These are phyloP conservation scores for Talaromyces sp. DNA, from an alignment of 2,329 filamentous ascomycete species.

Conservation along the genomic window DNA sequence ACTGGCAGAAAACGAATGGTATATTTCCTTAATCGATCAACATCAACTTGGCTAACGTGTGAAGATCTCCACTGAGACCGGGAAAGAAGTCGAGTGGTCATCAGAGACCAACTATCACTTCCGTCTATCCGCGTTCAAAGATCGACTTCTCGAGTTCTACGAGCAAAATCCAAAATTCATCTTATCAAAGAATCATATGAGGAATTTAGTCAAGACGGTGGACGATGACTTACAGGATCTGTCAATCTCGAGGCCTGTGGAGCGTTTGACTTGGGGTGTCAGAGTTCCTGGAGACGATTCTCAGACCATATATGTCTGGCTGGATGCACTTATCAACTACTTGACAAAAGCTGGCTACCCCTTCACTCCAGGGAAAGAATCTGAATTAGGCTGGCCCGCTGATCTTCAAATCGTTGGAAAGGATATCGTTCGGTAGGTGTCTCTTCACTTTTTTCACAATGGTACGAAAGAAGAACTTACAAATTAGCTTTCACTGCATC, in stretches of 20 bases:
- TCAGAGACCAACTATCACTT: slow-evolving; percentile 96
- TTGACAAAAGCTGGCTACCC: slow-evolving; percentile 84
- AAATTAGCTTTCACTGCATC: slow-evolving; percentile 74
- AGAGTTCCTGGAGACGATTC: slow-evolving; percentile 75
- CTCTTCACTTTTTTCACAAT: neutral
- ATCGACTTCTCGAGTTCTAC: slow-evolving; percentile 78
- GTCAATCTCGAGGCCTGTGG: slow-evolving; percentile 78
- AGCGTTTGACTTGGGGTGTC: slow-evolving; percentile 82
- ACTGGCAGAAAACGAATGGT: slow-evolving; percentile 81
- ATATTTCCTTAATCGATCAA: slow-evolving; percentile 8
- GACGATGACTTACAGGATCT: slow-evolving; percentile 76
- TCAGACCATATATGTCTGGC: slow-evolving; percentile 97
- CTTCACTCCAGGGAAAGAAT: slow-evolving; percentile 61
- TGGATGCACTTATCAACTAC: slow-evolving; percentile 94
- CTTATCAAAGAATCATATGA: slow-evolving; percentile 66
- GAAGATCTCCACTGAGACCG: slow-evolving; percentile 73
- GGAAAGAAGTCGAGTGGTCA: slow-evolving; percentile 90
- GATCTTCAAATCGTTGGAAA: slow-evolving; percentile 93
- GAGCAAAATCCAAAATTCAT: slow-evolving; percentile 73
- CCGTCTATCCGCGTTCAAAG: slow-evolving; percentile 75
- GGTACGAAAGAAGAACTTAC: neutral
- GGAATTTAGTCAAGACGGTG: slow-evolving; percentile 50
- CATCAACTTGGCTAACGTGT: slow-evolving; percentile 18
- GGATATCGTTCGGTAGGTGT: slow-evolving; percentile 71
- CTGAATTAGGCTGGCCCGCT: slow-evolving; percentile 74